These are phyloP conservation scores for Drechslerella stenobrocha DNA, from an alignment of 2,329 filamentous ascomycete genomes.

Conservation along the genomic window DNA sequence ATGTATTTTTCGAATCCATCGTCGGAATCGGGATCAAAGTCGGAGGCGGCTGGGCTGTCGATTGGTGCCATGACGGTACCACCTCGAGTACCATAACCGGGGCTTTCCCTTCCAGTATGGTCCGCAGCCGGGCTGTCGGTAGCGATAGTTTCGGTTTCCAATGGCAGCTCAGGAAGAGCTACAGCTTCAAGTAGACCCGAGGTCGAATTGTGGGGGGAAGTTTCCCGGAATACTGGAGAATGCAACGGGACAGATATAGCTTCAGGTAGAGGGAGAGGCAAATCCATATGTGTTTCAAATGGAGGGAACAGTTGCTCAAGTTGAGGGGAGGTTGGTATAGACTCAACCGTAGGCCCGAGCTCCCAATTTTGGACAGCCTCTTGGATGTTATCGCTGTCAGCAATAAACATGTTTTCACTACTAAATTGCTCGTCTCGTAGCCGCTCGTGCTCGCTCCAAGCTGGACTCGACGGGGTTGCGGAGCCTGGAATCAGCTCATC, in stretches of 20 bases:
- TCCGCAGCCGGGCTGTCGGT: no score
- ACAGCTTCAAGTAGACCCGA: background rate
- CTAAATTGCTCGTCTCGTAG: no score
- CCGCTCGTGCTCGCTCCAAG: background rate
- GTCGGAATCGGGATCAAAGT: no score
- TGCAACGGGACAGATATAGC: background rate
- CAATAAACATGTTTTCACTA: no score
- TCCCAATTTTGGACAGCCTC: background rate
- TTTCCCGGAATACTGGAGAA: background rate
- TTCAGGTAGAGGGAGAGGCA: background rate
- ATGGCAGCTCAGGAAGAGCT: background rate
- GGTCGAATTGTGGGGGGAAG: background rate
- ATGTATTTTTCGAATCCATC: no score
- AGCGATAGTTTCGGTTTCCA: background rate
- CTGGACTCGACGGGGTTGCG: background rate
- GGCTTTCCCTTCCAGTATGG: background rate
- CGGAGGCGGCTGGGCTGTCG: no score
- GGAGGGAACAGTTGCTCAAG: background rate
- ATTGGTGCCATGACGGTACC: no score
- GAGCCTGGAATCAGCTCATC: constrained; percentile 23
- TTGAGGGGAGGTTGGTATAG: background rate
- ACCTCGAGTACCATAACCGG: background rate
- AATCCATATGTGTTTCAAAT: background rate
- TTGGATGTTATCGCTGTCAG: background rate
- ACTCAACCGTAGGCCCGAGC: background rate